Evolutionary conservation across 768 basidiomycete species (phyloP).

Genomic region (Obba rivulosa): DNA sequence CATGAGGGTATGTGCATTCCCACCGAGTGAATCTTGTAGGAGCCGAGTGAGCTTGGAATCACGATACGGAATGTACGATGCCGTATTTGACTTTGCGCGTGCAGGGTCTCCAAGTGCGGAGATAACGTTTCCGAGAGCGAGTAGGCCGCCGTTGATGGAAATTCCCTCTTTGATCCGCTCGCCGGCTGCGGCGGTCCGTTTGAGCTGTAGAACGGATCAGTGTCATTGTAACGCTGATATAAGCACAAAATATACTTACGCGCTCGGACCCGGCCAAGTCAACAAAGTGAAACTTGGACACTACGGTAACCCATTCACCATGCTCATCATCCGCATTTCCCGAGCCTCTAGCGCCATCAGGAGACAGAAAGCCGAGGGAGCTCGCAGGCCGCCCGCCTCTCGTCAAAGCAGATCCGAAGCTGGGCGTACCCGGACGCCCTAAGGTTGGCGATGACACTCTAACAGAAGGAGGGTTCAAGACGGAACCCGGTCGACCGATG

Average conservation of each 20-base stretch:
- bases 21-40: slow-evolving; percentile 94
- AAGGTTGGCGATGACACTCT: slow-evolving; percentile 76
- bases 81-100: slow-evolving; percentile 76
- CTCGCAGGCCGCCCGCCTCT: slow-evolving; percentile 75
- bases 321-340: slow-evolving; percentile 42
- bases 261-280: slow-evolving; percentile 96
- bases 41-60: slow-evolving; percentile 97
- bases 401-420: slow-evolving; percentile 70
- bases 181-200: slow-evolving; percentile 92
- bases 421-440: slow-evolving; percentile 74
- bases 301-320: slow-evolving; percentile 85
- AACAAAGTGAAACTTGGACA: slow-evolving; percentile 97
- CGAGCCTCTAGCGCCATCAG: slow-evolving; percentile 35
- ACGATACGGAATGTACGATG: slow-evolving; percentile 92
- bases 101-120: slow-evolving; percentile 94
- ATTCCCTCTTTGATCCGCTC: slow-evolving; percentile 99
- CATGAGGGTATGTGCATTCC: slow-evolving; percentile 98
- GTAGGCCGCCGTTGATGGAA: slow-evolving; percentile 94
- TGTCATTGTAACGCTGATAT: neutral
- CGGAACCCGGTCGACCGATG: slow-evolving; percentile 77
- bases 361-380: slow-evolving; percentile 63
- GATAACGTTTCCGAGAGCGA: slow-evolving; percentile 97
- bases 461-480: slow-evolving; percentile 41
- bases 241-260: slow-evolving; percentile 39
- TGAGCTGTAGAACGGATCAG: slow-evolving; percentile 51